A percentile compares a stretch with the other conserved stretches of the same genome.
These are phyloP conservation scores for Eucalyptus caleyi DNA, from an alignment of 345 rosid genomes.

Conservation along the genomic window DNA sequence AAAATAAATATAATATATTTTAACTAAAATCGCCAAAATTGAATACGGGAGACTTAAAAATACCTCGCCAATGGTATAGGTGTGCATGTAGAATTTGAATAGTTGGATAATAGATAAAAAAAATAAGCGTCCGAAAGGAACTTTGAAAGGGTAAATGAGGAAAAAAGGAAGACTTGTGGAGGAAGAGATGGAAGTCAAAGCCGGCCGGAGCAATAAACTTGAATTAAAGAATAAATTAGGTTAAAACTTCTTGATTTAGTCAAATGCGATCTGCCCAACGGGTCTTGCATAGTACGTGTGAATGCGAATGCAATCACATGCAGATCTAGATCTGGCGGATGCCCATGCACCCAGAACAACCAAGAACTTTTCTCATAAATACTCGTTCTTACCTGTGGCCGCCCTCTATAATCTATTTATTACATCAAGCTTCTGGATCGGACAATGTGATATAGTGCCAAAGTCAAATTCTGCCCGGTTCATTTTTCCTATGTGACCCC, in stretches of 20 bases:
- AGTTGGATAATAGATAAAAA: not conserved
- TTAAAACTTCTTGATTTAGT: not conserved
- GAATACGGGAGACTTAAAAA: not conserved
- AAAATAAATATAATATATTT: not conserved
- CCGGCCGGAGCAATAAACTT: not conserved
- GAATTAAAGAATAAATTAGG: not conserved
- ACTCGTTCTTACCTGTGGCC: not conserved
- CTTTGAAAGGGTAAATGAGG: not conserved
- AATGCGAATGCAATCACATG: not conserved
- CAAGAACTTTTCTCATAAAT: not conserved
- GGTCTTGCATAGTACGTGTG: not conserved
- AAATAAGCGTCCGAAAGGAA: not conserved
- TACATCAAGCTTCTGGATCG: not conserved
- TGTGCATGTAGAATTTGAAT: not conserved
- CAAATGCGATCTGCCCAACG: not conserved
- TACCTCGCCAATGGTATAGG: not conserved
- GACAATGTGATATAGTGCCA: not conserved
- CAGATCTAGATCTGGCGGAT: not conserved
- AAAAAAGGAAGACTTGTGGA: not conserved
- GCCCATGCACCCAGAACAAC: not conserved
- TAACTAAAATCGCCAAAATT: not conserved
- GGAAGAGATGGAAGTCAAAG: not conserved
- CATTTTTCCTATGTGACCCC: not conserved
- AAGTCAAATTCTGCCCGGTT: not conserved
- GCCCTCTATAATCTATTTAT: not conserved